Base-by-base conservation (phyloP, 2,329 filamentous ascomycete species). In the Cordyceps militaris region DNA sequence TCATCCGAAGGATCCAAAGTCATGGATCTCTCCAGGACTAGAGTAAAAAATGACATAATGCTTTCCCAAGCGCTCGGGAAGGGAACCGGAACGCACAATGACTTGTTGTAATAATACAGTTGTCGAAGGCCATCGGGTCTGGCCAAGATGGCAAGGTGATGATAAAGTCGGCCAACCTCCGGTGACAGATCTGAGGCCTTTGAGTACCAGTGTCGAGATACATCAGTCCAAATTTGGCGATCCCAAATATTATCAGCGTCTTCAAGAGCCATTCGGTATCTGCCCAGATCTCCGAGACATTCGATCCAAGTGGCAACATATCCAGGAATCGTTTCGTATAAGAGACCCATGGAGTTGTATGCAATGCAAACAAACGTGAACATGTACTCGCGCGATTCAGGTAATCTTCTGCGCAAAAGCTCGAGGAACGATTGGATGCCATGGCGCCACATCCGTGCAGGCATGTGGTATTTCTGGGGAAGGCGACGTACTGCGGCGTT, bases 291-390 rank as follows among this genome's bases (percentile, higher is more conserved):
- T 0, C 93, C 93, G 0, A 97, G 74, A 55, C 92, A 97, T 63
- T 97, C 93, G 9, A 96, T 89, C 93, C 93, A 97, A 0, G 89
- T 96, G 58, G 94, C 88, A 54, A 88, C 82, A 63, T 96, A 97
- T 0, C 82, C 79, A 0, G 88, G 85, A 0, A 96, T 89, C 0
- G 89, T 96, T 65, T 97, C 93, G 59, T 91, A 88, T 0, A 97
- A 72, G 0, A 97, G 71, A 0, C 89, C 87, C 81, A 97, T 90
- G 84, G 96, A 95, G 2, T 87, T 88, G 62, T 97, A 97, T 0
- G 91, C 87, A 16, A 93, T 72, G 61, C 95, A 95, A 0, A 97
- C 91, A 57, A 96, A 97, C 0, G 86, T 85, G 0, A 96, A 74
- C 91, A 97, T 97, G 57, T 95, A 88, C 51, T 97, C 92, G 0